Evolutionary conservation across 495 filamentous ascomycete genomes (phyloP).

Genomic region (Penicillium bovifimosum): DNA sequence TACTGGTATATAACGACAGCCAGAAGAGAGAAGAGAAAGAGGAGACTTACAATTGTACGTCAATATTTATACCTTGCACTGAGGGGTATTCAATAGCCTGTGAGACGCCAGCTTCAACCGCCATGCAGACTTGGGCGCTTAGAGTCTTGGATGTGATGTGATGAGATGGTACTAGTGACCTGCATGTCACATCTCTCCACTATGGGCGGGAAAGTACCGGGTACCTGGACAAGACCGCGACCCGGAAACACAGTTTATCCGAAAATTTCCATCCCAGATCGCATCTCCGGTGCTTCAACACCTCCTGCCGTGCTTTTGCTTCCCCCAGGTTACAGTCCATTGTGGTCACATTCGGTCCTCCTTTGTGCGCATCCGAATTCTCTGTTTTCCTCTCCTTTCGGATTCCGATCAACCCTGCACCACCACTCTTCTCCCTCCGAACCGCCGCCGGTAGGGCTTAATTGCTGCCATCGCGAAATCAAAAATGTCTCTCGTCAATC

Average conservation of each 20-base stretch:
- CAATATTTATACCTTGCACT: constrained; percentile 11
- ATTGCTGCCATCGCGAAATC: constrained; percentile 21
- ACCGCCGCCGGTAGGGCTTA: constrained; percentile 18
- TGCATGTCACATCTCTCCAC: constrained; percentile 1
- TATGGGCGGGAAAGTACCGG: constrained; percentile 6
- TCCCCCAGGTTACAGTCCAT: constrained; percentile 7
- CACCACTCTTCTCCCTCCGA: constrained; percentile 7
- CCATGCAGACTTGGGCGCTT: constrained; percentile 23
- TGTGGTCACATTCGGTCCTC: not conserved
- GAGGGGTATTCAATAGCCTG: constrained; percentile 18
- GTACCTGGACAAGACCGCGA: constrained; percentile 12
- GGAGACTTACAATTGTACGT: constrained; percentile 2
- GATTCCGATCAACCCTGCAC: not conserved
- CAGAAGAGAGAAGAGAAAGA: not conserved
- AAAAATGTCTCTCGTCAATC: constrained; percentile 78
- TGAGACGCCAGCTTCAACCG: constrained; percentile 17
- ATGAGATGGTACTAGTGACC: constrained; percentile 11
- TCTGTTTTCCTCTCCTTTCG: not conserved
- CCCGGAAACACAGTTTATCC: constrained; percentile 34
- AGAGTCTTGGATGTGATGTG: constrained; percentile 17
- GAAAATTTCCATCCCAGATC: constrained; percentile 38
- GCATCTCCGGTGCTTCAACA: constrained; percentile 15
- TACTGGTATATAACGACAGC: not conserved
- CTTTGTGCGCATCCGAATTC: not conserved
- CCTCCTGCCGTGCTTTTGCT: constrained; percentile 5